Conservation (phyloP, 176 grass and related monocot genomes). For the Guadua angustifolia region DNA sequence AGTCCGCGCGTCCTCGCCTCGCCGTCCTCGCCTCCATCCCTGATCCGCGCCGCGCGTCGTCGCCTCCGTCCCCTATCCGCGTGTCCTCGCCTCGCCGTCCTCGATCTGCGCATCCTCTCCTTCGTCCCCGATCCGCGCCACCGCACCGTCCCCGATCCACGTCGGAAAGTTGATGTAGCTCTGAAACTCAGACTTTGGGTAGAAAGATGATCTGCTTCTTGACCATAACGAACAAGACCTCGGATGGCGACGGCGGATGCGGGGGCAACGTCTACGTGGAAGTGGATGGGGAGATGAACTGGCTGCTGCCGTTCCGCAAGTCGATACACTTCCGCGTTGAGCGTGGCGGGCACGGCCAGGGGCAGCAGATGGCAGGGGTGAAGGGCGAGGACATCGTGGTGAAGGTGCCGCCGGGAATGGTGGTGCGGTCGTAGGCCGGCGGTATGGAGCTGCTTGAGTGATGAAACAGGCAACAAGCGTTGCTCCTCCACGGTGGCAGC, state of each 20-base stretch:
- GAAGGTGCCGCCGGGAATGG: constrained; percentile 83
- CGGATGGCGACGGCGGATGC: constrained; percentile 86
- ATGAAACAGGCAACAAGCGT: constrained; percentile 69
- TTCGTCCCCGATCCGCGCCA: no score
- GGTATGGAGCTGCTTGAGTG: constrained; percentile 70
- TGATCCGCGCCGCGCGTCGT: no score
- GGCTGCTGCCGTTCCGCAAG: constrained; percentile 86
- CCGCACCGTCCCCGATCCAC: no score
- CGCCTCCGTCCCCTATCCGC: no score
- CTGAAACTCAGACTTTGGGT: no score
- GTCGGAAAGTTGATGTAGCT: no score
- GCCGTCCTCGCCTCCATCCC: no score
- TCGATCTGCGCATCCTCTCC: no score
- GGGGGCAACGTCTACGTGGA: constrained; percentile 84
- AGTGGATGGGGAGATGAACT: constrained; percentile 93
- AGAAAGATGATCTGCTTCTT: no score
- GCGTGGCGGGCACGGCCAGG: constrained; percentile 77
- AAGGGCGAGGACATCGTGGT: constrained; percentile 87
- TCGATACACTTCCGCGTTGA: constrained; percentile 83
- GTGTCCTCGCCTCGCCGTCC: no score
- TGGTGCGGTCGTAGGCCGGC: constrained; percentile 64
- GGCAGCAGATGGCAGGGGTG: constrained; percentile 77
- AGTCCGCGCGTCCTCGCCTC: no score
- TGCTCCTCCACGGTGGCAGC: constrained; percentile 78
- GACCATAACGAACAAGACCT: no score